Evolutionary conservation across 108 stramenopile species (phyloP), one percentile per base, ranked within the genome.

Genomic region (Licmophora abbreviata): DNA sequence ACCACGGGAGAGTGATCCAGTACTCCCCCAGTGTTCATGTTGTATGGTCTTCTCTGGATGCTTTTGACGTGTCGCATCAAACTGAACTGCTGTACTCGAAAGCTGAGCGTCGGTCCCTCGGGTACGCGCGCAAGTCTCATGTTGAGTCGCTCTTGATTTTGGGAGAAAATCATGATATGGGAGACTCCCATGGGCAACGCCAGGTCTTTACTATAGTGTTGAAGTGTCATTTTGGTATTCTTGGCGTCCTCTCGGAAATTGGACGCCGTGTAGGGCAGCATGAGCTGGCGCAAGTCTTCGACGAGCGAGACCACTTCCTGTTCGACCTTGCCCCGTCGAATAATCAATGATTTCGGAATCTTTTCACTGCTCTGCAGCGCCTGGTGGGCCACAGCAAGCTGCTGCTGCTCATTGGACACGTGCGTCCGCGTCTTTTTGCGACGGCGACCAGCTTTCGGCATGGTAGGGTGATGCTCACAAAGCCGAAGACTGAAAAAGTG

Each of bases 241-340:
- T 77, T 89, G 48, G 88, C 68, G 55, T 85, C 87, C 54, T 94
- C 94, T 45, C 84, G 77, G 47, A 99, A 93, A 44, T 95, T 88
- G 29, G 74, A 20, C 0, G 99, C 99, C 0, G 99, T 99, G 73
- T 95, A 77, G 5, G 99, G 99, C 32, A 88, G 66, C 97, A 99
- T 96, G 2, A 98, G 34, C 50, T 83, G 68, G 26, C 98, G 81
- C 42, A 97, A 41, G 35, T 98, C 97, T 45, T 77, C 46, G 2
- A 96, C 90, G 35, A 98, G 58, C 46, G 90, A 92, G 5, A 60
- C 51, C 11, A 97, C 68, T 62, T 82, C 79, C 17, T 67, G 48
- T 70, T 86, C 84, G 18, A 73, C 78, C 37, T 83, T 84, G 31
- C 89, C 89, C 1, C 85, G 66, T 24, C 89, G 81, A 51, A 90